Conservation (phyloP, 148 eudicot species). For the Bassia scoparia region DNA sequence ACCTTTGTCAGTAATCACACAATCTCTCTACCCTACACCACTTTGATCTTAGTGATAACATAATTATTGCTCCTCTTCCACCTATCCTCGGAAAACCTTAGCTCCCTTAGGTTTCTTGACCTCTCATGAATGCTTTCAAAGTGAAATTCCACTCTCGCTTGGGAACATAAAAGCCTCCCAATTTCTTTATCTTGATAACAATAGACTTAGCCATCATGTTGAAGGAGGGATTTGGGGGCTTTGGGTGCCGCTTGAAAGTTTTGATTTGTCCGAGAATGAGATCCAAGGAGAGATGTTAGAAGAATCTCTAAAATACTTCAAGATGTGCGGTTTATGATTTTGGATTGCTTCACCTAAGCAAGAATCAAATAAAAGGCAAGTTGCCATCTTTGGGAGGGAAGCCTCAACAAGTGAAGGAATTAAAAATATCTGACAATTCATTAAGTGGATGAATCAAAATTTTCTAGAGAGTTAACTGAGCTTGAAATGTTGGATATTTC, state of each 20-base stretch:
- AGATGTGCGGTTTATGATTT: not conserved
- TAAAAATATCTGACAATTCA: not conserved
- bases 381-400: not conserved
- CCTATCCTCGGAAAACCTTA: not conserved
- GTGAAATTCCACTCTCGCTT: not conserved
- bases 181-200: not conserved
- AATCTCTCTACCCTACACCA: not conserved
- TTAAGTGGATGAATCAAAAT: slow-evolving; percentile 10
- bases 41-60: not conserved
- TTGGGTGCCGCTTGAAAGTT: not conserved
- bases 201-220: not conserved
- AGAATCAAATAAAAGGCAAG: not conserved
- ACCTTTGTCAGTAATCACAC: not conserved
- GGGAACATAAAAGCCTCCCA: not conserved
- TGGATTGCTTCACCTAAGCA: slow-evolving; percentile 6
- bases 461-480: not conserved
- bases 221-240: not conserved
- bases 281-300: slow-evolving; percentile 5
- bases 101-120: slow-evolving; percentile 6
- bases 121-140: not conserved
- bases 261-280: not conserved
- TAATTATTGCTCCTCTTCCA: not conserved
- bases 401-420: too few relatives aligned
- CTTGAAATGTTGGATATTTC: slow-evolving; percentile 13
- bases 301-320: not conserved